A percentile compares a stretch with the other conserved stretches of the same genome.
These are phyloP conservation scores for Miamiensis avidus DNA, from an alignment of 169 alveolate genomes.

Conservation along the genomic window DNA sequence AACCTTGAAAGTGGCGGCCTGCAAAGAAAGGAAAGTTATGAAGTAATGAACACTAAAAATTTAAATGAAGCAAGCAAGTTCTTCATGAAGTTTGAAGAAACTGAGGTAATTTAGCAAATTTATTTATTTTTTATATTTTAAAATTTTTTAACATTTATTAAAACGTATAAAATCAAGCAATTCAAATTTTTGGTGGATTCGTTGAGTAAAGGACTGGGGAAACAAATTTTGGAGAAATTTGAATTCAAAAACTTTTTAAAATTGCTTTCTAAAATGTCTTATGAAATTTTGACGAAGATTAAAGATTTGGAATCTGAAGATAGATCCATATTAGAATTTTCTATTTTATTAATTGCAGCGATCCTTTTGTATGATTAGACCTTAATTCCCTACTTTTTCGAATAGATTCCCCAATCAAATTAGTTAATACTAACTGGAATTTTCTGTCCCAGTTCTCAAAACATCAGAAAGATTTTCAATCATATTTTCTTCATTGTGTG, in stretches of 20 bases:
- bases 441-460: constrained; percentile 22
- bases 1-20: background rate
- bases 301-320: constrained; percentile 60
- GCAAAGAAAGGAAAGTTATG: background rate
- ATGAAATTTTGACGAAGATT: constrained; percentile 9
- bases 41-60: background rate
- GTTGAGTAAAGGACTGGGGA: constrained; percentile 27
- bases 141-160: background rate
- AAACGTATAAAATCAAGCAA: constrained; percentile 25
- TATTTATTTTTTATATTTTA: constrained; percentile 6
- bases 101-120: constrained; percentile 13
- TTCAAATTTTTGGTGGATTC: constrained; percentile 9
- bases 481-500: constrained; percentile 27
- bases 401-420: background rate
- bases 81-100: background rate
- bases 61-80: background rate
- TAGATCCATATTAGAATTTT: constrained; percentile 53
- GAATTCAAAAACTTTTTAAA: constrained; percentile 18
- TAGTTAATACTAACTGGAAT: constrained; percentile 19
- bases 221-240: constrained; percentile 30
- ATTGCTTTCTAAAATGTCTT: constrained; percentile 13
- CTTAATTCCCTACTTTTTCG: constrained; percentile 23
- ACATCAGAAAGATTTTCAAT: constrained; percentile 47
- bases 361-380: constrained; percentile 32
- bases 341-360: constrained; percentile 52